These are phyloP conservation scores for Cladosporium sp. DNA, from an alignment of 2,329 filamentous ascomycete genomes.

Conservation along the genomic window DNA sequence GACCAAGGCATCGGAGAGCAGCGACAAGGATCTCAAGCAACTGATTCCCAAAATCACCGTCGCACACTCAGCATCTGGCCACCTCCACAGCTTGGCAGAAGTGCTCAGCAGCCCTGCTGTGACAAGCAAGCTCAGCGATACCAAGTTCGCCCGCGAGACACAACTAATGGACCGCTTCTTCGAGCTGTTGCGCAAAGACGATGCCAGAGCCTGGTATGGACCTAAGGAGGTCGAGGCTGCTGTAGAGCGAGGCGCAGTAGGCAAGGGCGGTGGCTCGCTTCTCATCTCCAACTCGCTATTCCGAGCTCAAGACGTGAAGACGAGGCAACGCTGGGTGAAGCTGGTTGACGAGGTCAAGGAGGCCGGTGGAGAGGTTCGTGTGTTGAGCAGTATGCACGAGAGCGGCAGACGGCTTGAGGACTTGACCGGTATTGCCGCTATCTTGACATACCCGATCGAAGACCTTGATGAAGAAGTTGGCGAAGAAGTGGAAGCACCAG, in stretches of 20 bases:
- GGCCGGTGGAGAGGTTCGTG: conserved; percentile 78
- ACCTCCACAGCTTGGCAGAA: conserved; percentile 83
- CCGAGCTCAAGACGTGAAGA: conserved; percentile 71
- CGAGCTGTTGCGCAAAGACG: conserved; percentile 72
- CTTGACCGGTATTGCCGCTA: conserved; percentile 81
- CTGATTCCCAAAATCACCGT: conserved; percentile 63
- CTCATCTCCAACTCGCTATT: conserved; percentile 87
- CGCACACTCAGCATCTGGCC: conserved; percentile 79
- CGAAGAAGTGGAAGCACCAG: neutral
- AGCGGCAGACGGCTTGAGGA: conserved; percentile 81
- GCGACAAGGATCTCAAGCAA: conserved; percentile 66
- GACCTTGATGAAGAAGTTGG: conserved; percentile 61
- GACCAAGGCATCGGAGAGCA: conserved; percentile 56
- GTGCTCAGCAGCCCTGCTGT: conserved; percentile 79
- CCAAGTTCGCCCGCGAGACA: conserved; percentile 82
- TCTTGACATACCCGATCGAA: conserved; percentile 87
- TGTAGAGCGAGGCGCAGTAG: conserved; percentile 82
- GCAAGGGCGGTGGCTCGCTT: conserved; percentile 76
- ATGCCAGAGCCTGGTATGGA: conserved; percentile 88
- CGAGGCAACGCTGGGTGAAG: conserved; percentile 73
- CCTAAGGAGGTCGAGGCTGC: conserved; percentile 75
- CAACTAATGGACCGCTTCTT: conserved; percentile 80
- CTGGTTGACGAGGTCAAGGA: conserved; percentile 82
- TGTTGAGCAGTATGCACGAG: conserved; percentile 92
- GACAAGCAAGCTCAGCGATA: conserved; percentile 71